A percentile compares a stretch with the other conserved stretches of the same genome.
These are phyloP conservation scores for Quercus aquifolioides DNA, from an alignment of 306 rosid genomes.

Conservation along the genomic window DNA sequence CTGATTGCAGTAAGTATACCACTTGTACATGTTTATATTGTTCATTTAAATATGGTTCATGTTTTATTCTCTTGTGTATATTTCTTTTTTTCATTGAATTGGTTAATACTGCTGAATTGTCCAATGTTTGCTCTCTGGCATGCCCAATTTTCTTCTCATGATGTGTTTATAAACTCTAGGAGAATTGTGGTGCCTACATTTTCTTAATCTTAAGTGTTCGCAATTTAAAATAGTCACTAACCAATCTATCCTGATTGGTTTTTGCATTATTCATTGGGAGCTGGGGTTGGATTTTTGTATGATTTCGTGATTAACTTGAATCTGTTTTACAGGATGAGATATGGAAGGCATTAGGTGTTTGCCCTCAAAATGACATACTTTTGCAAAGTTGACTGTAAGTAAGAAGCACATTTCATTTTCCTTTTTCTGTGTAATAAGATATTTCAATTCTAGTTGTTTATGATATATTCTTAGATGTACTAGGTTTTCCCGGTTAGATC, in stretches of 20 bases:
- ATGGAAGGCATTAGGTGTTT: constrained; percentile 88
- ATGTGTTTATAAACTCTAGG: background rate
- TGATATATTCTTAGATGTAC: too few species aligned
- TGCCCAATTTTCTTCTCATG: background rate
- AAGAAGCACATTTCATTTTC: constrained; percentile 16
- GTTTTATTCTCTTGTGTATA: too few species aligned
- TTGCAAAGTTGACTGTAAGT: constrained; percentile 87
- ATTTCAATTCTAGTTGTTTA: background rate
- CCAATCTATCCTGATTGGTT: background rate
- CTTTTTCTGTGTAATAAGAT: background rate
- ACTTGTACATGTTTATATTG: too few species aligned
- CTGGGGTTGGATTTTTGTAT: constrained; percentile 6
- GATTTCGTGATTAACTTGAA: constrained; percentile 14
- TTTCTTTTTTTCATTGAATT: too few species aligned
- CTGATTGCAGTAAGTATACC: too few species aligned
- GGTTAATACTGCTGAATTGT: too few species aligned
- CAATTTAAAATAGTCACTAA: background rate
- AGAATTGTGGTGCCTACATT: background rate
- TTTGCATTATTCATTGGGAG: background rate
- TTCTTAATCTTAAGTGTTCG: background rate
- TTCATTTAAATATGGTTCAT: too few species aligned
- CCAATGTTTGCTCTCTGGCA: background rate
- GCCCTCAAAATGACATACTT: constrained; percentile 93
- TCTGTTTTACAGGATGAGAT: constrained; percentile 73
- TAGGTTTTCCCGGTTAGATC: too few species aligned